Evolutionary conservation across 257 asterid species (phyloP).

Genomic region (Rubia yunnanensis): DNA sequence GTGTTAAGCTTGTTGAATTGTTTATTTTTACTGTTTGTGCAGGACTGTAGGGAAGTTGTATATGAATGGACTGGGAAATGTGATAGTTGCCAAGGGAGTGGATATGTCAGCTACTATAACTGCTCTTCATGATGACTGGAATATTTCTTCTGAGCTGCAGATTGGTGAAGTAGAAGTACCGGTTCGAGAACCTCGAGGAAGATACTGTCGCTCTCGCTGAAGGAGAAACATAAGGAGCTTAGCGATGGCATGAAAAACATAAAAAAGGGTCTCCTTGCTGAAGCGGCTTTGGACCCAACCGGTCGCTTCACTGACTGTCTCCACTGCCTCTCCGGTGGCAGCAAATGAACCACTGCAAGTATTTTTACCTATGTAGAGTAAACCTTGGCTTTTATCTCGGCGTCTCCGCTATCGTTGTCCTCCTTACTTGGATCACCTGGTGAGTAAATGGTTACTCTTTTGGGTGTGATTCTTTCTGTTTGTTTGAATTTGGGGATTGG

Average conservation of each 20-base stretch:
- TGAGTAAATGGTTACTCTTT: slow-evolving; percentile 5
- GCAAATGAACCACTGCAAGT: slow-evolving; percentile 10
- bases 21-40: slow-evolving; percentile 1
- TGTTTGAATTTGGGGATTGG: too few species aligned
- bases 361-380: background rate
- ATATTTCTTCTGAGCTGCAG: slow-evolving; percentile 54
- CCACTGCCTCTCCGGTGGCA: slow-evolving; percentile 57
- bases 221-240: slow-evolving; percentile 48
- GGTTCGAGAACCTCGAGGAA: slow-evolving; percentile 48
- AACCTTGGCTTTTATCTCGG: slow-evolving; percentile 44
- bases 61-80: slow-evolving; percentile 98
- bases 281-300: slow-evolving; percentile 66
- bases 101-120: slow-evolving; percentile 71
- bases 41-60: slow-evolving; percentile 85
- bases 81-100: slow-evolving; percentile 92
- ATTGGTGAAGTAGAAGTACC: slow-evolving; percentile 74
- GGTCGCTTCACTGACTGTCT: slow-evolving; percentile 72
- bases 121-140: slow-evolving; percentile 66
- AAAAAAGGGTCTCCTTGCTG: slow-evolving; percentile 55
- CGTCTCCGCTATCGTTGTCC: slow-evolving; percentile 45
- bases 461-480: background rate
- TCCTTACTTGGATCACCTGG: slow-evolving; percentile 78
- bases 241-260: slow-evolving; percentile 46
- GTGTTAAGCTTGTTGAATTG: background rate
- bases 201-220: slow-evolving; percentile 41